phyloP scores from a whole-genome alignment of 2,329 filamentous ascomycete species.

The Dactylonectria macrodidyma region DNA sequence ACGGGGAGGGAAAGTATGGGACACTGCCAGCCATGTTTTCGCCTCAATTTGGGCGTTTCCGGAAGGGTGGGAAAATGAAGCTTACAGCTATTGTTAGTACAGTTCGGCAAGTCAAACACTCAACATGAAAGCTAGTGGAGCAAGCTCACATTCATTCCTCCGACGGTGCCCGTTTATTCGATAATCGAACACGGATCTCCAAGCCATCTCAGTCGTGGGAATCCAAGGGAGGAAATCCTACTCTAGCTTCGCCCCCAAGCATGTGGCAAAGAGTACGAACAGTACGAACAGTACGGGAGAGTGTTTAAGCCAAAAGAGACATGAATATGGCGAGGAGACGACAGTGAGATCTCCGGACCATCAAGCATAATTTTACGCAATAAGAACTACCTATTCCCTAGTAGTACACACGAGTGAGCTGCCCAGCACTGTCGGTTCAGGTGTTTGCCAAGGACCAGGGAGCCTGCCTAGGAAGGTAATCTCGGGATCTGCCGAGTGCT shows the following conservation, averaged over 20 bases:
- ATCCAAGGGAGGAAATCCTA: background rate
- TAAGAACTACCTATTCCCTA: background rate
- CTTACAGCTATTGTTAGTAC: background rate
- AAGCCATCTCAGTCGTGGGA: background rate
- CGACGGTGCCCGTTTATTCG: background rate
- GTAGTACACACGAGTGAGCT: background rate
- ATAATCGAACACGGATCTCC: slow-evolving; percentile 3
- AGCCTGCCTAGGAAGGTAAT: background rate
- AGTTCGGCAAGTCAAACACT: background rate
- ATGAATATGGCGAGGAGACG: background rate
- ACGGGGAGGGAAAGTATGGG: background rate
- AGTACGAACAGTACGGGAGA: background rate
- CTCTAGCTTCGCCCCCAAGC: background rate
- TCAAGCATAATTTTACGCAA: too few relatives aligned
- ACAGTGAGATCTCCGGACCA: background rate
- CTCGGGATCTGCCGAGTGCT: background rate
- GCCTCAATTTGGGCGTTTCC: slow-evolving; percentile 1
- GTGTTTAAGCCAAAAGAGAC: background rate
- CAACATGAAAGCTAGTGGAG: background rate
- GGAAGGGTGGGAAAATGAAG: slow-evolving; percentile 12
- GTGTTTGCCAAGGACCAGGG: background rate
- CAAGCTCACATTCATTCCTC: slow-evolving; percentile 5
- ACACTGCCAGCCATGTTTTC: background rate
- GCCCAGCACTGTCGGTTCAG: slow-evolving; percentile 1
- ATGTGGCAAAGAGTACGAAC: background rate